Base-by-base conservation (phyloP, 768 basidiomycete genomes). In the Agaricus blazei region DNA sequence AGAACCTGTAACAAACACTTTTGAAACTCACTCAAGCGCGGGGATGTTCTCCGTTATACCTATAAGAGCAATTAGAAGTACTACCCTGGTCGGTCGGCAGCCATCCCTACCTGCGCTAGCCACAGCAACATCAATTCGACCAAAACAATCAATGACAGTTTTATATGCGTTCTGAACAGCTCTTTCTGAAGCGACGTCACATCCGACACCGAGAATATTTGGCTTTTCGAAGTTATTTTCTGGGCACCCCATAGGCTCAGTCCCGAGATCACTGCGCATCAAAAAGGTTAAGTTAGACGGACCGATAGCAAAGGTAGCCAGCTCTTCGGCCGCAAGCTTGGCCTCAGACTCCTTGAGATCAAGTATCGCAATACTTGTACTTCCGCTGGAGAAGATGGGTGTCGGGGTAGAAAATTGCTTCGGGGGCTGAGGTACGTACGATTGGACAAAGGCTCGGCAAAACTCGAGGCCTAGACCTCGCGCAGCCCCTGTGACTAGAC, bases 401-500 rank as follows among this genome's bases (percentile, higher is more conserved):
- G n/a, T 26, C 34, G 47, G 11, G 9, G 46, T 19, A 46, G 19
- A 12, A 48, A 2, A 9, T 38, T 41, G 38, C 37, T 51, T 36
- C 23, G 34, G 24, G 9, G 56, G 37, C 31, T 19, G 15, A 24
- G 23, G 24, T 14, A 72, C 83, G 63, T 63, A 91, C 90, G 90
- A 89, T 70, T 89, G 85, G 60, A 94, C 64, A 69, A 98, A 94
- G 11, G 93, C 93, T 45, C 85, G 81, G 67, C 93, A 94, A 67
- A 98, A 93, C 68, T 93, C 87, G 60, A 88, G 80, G 6, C 96
- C 96, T 45, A 98, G 74, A 6, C 96, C 96, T 63, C 90, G 80
- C 11, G 94, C 96, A 52, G 87, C 96, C 45, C 96, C 96, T 38
- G 96, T 98, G 49, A 98, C 85, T 62, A 95, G 74, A 72, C 91